These are phyloP conservation scores for Paecilomyces dactylethromorphus DNA, from an alignment of 2,329 filamentous ascomycete species.

Conservation along the genomic window DNA sequence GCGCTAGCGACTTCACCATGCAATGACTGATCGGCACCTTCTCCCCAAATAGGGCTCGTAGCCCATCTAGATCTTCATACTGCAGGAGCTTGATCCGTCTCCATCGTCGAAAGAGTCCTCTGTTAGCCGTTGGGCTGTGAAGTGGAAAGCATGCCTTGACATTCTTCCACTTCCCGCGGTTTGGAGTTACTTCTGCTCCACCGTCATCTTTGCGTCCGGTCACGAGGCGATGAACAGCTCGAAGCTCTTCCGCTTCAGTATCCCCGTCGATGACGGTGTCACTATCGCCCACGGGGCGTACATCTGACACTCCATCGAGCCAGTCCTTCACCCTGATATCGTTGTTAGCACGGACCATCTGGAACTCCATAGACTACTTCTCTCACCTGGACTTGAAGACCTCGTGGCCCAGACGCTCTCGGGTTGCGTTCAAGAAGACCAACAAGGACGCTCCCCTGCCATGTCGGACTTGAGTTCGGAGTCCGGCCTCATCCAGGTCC, in stretches of 20 bases:
- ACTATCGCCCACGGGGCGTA: conserved; percentile 68
- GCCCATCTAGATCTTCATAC: conserved; percentile 63
- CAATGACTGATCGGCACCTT: conserved; percentile 35
- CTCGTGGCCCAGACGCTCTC: conserved; percentile 68
- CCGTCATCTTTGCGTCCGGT: conserved; percentile 66
- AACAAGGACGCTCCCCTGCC: conserved; percentile 70
- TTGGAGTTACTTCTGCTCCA: conserved; percentile 69
- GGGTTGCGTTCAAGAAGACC: conserved; percentile 75
- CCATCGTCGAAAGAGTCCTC: conserved; percentile 67
- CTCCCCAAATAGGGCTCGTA: conserved; percentile 72
- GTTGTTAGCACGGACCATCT: background rate
- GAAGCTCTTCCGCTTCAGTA: conserved; percentile 79
- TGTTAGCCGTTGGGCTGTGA: conserved; percentile 71
- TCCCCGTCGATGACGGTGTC: conserved; percentile 68
- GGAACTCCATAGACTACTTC: background rate
- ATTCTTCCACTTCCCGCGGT: conserved; percentile 63
- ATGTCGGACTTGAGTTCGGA: conserved; percentile 79
- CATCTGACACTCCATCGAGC: conserved; percentile 78
- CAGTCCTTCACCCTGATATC: conserved; percentile 73
- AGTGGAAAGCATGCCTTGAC: conserved; percentile 75
- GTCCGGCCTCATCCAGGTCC: conserved; percentile 68
- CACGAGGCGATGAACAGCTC: conserved; percentile 81
- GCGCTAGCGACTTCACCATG: background rate
- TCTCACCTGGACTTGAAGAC: conserved; percentile 69
- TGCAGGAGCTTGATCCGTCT: conserved; percentile 58